Evolutionary conservation across 164 flowering plant species (phyloP).

Genomic region (Magnolia sinica): DNA sequence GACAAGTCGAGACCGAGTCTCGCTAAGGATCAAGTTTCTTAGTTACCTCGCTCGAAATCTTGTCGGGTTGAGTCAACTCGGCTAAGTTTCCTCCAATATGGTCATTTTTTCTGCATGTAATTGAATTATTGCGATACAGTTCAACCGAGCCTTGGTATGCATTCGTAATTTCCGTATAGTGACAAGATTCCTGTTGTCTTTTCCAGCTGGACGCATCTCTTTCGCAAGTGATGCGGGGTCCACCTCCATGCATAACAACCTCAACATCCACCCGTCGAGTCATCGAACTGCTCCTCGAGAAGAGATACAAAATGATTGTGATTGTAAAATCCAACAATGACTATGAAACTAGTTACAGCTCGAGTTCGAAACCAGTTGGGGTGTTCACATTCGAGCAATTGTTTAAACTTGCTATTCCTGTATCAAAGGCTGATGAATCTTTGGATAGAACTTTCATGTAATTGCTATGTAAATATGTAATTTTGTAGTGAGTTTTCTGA

Average conservation of each 20-base stretch:
- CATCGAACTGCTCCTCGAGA: slow-evolving; percentile 55
- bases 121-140: background rate
- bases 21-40: no score
- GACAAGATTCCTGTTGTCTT: background rate
- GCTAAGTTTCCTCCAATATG: background rate
- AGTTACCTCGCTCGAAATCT: no score
- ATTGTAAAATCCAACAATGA: slow-evolving; percentile 39
- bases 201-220: slow-evolving; percentile 61
- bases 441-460: background rate
- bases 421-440: slow-evolving; percentile 14
- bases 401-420: slow-evolving; percentile 28
- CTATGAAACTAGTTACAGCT: slow-evolving; percentile 25
- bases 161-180: background rate
- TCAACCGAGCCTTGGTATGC: background rate
- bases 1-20: no score
- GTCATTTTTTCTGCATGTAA: background rate
- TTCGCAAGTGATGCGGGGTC: slow-evolving; percentile 54
- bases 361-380: slow-evolving; percentile 53
- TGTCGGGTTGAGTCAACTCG: no score
- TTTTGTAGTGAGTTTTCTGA: no score
- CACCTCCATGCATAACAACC: slow-evolving; percentile 58
- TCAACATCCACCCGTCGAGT: slow-evolving; percentile 55
- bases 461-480: background rate
- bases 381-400: slow-evolving; percentile 49
- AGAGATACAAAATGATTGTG: slow-evolving; percentile 59